Base-by-base conservation (phyloP, 352 stramenopile species). In the Thraustotheca clavata region DNA sequence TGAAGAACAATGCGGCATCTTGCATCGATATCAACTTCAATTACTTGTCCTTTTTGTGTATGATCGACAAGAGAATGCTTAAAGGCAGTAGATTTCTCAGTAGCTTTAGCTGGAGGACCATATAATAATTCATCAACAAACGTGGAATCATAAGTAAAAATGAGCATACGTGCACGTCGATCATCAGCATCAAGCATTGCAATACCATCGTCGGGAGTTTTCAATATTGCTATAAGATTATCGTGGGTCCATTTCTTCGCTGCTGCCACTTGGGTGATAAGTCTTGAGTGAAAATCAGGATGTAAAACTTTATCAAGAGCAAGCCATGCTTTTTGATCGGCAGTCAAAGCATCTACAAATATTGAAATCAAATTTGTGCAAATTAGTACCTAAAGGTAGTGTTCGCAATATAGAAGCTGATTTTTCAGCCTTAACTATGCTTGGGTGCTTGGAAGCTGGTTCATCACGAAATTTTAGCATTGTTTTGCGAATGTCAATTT, bases 1-100 rank as follows among this genome's bases (percentile, higher is more conserved):
- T 80, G 72, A 40, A 96, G 89, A 16, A 98, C 77, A n/a, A 89
- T 55, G 0, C 90, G 75, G 48, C 87, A 97, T 12, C 89, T 77
- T 4, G 75, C 72, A 55, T 98, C 91, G 2, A 97, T 67, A 52
- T 98, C 90, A 24, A 82, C 72, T 27, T 93, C 80, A 0, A 93
- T 69, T n/a, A 67, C 67, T 18, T 83, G 71, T 3, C 70, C 71
- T 20, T 60, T 61, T 8, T 68, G 38, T 0, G 62, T 74, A 26
- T 68, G 61, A 4, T 31, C 59, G 14, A 71, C 46, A 9, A 72
- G 66, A 0, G 72, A 67, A n/a, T 82, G 69, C 24, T 76, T 68
- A 5, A 87, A 18, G 11, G 62, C 35, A 5, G 46, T 70, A 0
- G 63, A 67, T 1, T 68, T 67, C 0, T n/a, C n/a, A n/a, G 76